These are phyloP conservation scores for Lactarius indigo DNA, from an alignment of 768 basidiomycete species.

Conservation along the genomic window DNA sequence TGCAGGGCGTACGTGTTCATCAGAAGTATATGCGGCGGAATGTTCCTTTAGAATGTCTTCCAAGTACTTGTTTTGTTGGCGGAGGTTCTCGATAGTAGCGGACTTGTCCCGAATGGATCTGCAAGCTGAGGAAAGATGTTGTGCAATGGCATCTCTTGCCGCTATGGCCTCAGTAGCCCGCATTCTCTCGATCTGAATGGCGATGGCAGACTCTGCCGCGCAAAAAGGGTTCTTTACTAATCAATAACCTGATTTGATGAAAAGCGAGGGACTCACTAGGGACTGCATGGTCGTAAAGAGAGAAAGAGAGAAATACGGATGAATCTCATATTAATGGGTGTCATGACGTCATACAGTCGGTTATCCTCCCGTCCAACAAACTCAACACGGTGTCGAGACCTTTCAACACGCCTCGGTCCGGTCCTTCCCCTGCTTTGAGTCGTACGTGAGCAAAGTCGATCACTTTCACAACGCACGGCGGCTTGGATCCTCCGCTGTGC, in stretches of 20 bases:
- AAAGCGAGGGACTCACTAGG: slow-evolving; percentile 11
- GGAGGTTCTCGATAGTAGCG: slow-evolving; percentile 16
- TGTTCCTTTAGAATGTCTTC: slow-evolving; percentile 35
- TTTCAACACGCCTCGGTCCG: slow-evolving; percentile 71
- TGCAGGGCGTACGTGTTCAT: slow-evolving; percentile 1
- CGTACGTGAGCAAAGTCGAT: slow-evolving; percentile 96
- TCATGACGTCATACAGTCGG: slow-evolving; percentile 35
- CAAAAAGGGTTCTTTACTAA: slow-evolving; percentile 18
- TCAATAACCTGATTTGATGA: no score
- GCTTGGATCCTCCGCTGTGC: not conserved
- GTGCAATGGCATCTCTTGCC: slow-evolving; percentile 25
- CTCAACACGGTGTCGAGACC: slow-evolving; percentile 66
- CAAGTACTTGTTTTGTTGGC: slow-evolving; percentile 22
- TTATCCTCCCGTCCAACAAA: slow-evolving; percentile 57
- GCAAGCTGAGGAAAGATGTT: slow-evolving; percentile 24
- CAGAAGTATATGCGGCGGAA: not conserved
- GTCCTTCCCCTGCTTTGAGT: slow-evolving; percentile 62
- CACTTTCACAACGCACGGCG: slow-evolving; percentile 51
- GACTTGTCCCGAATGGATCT: slow-evolving; percentile 25
- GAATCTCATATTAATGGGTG: not conserved
- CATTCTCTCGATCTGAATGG: slow-evolving; percentile 23
- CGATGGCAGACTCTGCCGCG: slow-evolving; percentile 25
- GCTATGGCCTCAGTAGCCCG: slow-evolving; percentile 23
- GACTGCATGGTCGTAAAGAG: slow-evolving; percentile 14
- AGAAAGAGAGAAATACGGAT: not conserved